Base-by-base conservation (phyloP, 208 protist genomes). In the Leishmania guyanensis region DNA sequence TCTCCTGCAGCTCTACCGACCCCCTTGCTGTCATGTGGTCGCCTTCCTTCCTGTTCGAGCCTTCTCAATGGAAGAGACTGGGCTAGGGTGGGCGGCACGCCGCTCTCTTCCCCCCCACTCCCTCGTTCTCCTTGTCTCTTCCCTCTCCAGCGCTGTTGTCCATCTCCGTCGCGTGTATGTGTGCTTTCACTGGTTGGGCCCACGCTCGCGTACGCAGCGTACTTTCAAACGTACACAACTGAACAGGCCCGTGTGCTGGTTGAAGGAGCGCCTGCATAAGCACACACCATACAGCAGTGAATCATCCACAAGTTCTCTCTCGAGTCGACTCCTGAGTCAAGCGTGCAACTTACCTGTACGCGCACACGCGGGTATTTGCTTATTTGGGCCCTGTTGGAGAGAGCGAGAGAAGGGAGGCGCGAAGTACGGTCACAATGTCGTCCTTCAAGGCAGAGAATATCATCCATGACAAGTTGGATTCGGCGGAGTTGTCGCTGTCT, bases 401-500 rank as follows among this genome's bases (percentile, higher is more conserved):
- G 33, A 8, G 65, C 39, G 9, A 0, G 66, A 72, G 22, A 51
- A 26, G 53, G 14, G 68, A 51, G 69, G 53, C 2, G 36, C 8
- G n/a, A 73, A 51, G 39, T 29, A 17, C 48, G 3, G 39, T 56
- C 56, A 54, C 64, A 39, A 82, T 86, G 84, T 72, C 84, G 17
- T 81, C 78, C 36, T 77, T 77, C 36, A 80, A 75, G 50, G 79
- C 71, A 6, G 86, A 83, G 51, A 83, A 73, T 33, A 72, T 79
- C 33, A 85, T 91, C 26, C 83, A 62, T 48, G 72, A 79, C 17
- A 76, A 81, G 58, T 51, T 81, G 17, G 73, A 84, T 17, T 85
- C 84, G 9, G 80, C 85, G 65, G 76, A 87, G 82, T 54, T 93
- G 17, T 84, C 83, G 29, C 82, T 96, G 9, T 71, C 83, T 17